Evolutionary conservation across 306 rosid species (phyloP), one percentile per base, ranked within the genome.

Genomic region (Prunus mongolica): DNA sequence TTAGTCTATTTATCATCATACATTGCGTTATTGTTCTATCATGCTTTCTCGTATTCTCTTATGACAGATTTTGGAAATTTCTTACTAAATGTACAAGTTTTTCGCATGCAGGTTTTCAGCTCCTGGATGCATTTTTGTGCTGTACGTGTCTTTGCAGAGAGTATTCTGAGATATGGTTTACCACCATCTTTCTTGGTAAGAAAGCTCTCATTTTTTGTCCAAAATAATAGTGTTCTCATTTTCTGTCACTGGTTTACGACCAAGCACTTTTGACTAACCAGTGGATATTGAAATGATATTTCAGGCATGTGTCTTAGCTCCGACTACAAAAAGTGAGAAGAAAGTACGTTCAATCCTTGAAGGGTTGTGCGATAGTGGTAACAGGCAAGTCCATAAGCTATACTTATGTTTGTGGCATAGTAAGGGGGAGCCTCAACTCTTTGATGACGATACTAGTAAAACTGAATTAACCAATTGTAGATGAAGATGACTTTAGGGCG

Each of bases 51-150:
- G 25, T 69, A 20, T 44, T 24, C 60, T 71, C 58, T 16, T 65
- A 49, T n/a, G 76, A 72, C 20, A 14, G 41, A 67, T 80, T 49
- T 54, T 30, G 11, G 47, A 30, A 19, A 75, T 74, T 76, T 63
- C 74, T 44, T 47, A 81, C 7, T 7, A 2, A 66, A 69, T 41
- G n/a, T 66, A 64, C 73, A n/a, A 71, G 71, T 62, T 76, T 77
- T 72, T 72, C 69, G 69, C 57, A 58, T 77, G 65, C 70, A 93
- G 98, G 98, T 93, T 83, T 91, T 93, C 79, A 89, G 90, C 86
- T 91, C 98, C 83, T 91, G 93, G 98, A 93, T 93, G 98, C 98
- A 93, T 86, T 93, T 93, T 67, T 88, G 86, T 82, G 96, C 98
- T 22, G 92, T 91, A 58, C 90, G 92, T 61, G 76, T 88, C 73